phyloP scores from a whole-genome alignment of 2,329 filamentous ascomycete species.

The Xylariaceae sp. region DNA sequence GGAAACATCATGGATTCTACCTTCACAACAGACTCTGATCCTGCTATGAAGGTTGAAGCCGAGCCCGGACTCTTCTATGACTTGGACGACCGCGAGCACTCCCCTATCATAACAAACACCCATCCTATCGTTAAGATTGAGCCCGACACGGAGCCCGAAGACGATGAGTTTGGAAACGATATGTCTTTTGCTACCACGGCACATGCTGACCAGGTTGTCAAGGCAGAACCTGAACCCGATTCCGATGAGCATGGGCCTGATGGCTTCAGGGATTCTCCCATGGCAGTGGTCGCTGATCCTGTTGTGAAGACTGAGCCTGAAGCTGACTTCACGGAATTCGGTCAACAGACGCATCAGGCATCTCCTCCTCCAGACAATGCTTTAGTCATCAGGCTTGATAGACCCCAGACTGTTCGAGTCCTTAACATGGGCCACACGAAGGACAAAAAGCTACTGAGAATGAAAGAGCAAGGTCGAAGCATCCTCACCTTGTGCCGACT shows the following conservation, averaged over 20 bases:
- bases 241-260: background rate
- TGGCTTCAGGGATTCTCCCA: background rate
- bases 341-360: background rate
- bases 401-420: slow-evolving; percentile 1
- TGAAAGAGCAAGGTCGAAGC: slow-evolving; percentile 6
- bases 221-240: background rate
- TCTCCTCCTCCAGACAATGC: background rate
- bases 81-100: background rate
- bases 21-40: background rate
- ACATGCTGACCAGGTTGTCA: background rate
- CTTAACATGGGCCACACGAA: slow-evolving; percentile 12
- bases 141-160: background rate
- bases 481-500: slow-evolving; percentile 9
- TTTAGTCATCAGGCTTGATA: background rate
- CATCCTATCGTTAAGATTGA: background rate
- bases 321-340: background rate
- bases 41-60: background rate
- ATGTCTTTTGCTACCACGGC: background rate
- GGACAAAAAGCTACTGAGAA: slow-evolving; percentile 2
- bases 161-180: background rate
- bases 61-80: background rate
- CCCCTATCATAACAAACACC: background rate
- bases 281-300: background rate
- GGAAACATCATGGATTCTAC: slow-evolving; percentile 1
- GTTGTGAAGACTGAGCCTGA: background rate